Base-by-base conservation (phyloP, 2,329 filamentous ascomycete species). In the Colletotrichum sp. region DNA sequence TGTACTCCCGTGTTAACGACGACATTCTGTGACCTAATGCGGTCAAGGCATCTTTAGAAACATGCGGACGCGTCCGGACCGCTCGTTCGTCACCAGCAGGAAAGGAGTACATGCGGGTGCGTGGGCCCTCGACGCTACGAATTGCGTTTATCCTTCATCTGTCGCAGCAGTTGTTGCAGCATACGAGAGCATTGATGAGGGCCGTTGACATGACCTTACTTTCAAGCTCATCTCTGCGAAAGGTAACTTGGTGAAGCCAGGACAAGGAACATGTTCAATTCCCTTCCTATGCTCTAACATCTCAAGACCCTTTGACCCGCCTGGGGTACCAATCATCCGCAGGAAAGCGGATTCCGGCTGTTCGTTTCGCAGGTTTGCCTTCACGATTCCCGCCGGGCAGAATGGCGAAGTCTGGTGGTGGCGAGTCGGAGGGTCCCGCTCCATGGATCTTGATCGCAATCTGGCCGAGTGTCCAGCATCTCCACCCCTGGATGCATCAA, bases 391-490 rank as follows among this genome's bases (percentile, higher is more conserved):
- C 21, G 26, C 0, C 55, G 8, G 55, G 26, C 36, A 52, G 36
- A 18, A 5, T 26, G 26, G 13, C 30, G 14, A 6, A 16, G 7
- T 4, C 30, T n/a, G 1, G 59, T 32, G 7, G 59, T 5, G 30
- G 30, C 30, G 18, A 32, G 12, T 30, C 16, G 55, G 24, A 58
- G 16, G 26, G 24, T 16, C 24, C 43, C 10, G 43, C 43, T 21
- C 10, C 2, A 21, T 58, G 55, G 55, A 30, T 58, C 55, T 58
- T 58, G 13, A n/a, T 0, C 7, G 12, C 13, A 16, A 30, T 30
- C 7, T 28, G 13, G 21, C 5, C n/a, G 2, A 3, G 0, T 2
- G 4, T 16, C 0, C 9, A 14, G 0, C n/a, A 64, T 48, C 34
- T 48, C 48, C 62, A 59, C 69, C 26, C 16, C 34, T 21, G 26